Evolutionary conservation across 1,139 yeast species (phyloP).

Genomic region (Suhomyces maxii): DNA sequence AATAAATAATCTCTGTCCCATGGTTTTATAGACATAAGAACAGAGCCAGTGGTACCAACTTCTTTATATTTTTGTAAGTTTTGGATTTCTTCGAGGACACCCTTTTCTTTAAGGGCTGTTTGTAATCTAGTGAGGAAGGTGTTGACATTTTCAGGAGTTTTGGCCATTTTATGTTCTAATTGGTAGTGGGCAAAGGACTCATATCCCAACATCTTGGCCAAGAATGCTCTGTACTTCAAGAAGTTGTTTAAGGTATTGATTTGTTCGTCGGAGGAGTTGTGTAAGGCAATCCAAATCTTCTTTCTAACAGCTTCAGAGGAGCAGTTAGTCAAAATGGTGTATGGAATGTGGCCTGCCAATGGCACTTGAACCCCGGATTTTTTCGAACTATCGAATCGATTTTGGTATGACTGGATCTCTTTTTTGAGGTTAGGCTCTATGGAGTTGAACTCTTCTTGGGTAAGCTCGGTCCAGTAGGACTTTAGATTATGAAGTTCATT

Average conservation of each 20-base stretch:
- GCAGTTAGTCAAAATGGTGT: slow-evolving; percentile 61
- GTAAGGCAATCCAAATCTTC: slow-evolving; percentile 73
- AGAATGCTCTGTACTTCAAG: slow-evolving; percentile 62
- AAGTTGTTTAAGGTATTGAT: slow-evolving; percentile 58
- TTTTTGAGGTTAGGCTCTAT: slow-evolving; percentile 25
- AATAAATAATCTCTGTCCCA: slow-evolving; percentile 89
- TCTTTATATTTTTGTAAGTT: slow-evolving; percentile 41
- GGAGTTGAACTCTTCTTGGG: slow-evolving; percentile 31
- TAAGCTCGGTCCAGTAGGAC: slow-evolving; percentile 39
- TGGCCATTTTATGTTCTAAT: slow-evolving; percentile 88
- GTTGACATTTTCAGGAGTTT: slow-evolving; percentile 71
- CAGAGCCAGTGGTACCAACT: slow-evolving; percentile 12
- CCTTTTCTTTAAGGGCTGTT: slow-evolving; percentile 40
- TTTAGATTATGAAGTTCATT: slow-evolving; percentile 53
- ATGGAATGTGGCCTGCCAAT: slow-evolving; percentile 67
- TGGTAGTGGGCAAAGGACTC: slow-evolving; percentile 77
- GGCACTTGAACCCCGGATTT: slow-evolving; percentile 52
- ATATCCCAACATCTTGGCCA: slow-evolving; percentile 76
- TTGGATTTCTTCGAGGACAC: slow-evolving; percentile 59
- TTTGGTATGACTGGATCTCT: slow-evolving; percentile 31
- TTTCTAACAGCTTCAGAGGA: slow-evolving; percentile 59
- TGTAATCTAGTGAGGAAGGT: slow-evolving; percentile 66
- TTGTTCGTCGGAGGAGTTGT: slow-evolving; percentile 60
- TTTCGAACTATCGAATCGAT: slow-evolving; percentile 12
- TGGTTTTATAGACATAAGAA: slow-evolving; percentile 55